phyloP scores from a whole-genome alignment of 768 basidiomycete genomes.

The Podaxis mareebaensis region DNA sequence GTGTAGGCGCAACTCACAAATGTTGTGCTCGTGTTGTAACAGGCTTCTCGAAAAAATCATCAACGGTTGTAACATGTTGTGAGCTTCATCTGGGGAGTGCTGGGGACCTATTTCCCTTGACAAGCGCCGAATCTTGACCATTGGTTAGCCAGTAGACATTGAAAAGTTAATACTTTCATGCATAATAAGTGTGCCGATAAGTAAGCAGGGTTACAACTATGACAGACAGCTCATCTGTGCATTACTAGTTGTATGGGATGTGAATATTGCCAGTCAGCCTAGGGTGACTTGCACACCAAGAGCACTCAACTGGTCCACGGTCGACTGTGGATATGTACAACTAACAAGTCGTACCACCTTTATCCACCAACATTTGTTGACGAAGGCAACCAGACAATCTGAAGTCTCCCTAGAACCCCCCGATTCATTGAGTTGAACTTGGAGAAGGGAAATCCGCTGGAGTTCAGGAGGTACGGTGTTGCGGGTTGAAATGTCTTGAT shows the following conservation, averaged over 20 bases:
- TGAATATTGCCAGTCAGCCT: not conserved
- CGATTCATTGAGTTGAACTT: not conserved
- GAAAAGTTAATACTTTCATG: no score
- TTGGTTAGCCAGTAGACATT: no score
- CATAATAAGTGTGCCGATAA: not conserved
- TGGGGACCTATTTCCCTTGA: no score
- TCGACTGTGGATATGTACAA: not conserved
- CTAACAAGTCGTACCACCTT: not conserved
- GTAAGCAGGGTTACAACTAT: not conserved
- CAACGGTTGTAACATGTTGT: no score
- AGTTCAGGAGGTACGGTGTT: no score
- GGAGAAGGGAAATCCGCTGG: not conserved
- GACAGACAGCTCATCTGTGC: not conserved
- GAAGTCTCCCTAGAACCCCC: not conserved
- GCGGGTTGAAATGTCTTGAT: not conserved
- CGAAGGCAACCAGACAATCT: not conserved
- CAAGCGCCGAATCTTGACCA: no score
- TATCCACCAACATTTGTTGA: not conserved
- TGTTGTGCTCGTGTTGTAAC: no score
- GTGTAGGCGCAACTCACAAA: no score
- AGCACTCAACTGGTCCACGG: not conserved
- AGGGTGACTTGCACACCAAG: not conserved
- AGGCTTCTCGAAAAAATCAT: no score
- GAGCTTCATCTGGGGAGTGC: no score
- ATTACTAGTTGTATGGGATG: not conserved